Evolutionary conservation across 306 rosid genomes (phyloP).

Genomic region (Rosa persica): DNA sequence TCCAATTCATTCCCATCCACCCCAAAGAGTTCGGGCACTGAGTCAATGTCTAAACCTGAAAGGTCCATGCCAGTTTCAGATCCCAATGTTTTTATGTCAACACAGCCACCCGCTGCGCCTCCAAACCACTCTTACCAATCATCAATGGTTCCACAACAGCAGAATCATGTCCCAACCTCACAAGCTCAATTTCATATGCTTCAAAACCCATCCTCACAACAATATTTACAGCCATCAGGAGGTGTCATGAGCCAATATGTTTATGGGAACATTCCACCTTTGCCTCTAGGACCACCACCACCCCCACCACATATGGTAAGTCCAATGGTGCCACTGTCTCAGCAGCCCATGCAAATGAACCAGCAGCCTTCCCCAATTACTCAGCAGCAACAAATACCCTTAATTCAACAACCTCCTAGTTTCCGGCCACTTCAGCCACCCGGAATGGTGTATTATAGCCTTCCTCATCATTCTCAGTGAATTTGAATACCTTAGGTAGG

Average conservation of each 20-base stretch:
- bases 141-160: constrained; percentile 57
- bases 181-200: constrained; percentile 71
- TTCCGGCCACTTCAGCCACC: constrained; percentile 84
- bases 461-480: constrained; percentile 57
- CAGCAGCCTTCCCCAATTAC: constrained; percentile 32
- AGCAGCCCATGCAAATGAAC: constrained; percentile 42
- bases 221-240: constrained; percentile 61
- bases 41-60: constrained; percentile 49
- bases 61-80: constrained; percentile 47
- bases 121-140: constrained; percentile 70
- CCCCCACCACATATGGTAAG: constrained; percentile 57
- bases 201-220: constrained; percentile 60
- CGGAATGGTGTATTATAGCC: constrained; percentile 69
- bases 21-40: constrained; percentile 25
- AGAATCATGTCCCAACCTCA: constrained; percentile 49
- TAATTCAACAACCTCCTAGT: constrained; percentile 54
- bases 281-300: constrained; percentile 55
- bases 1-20: constrained; percentile 30
- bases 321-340: constrained; percentile 54
- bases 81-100: constrained; percentile 50
- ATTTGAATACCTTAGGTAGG: constrained; percentile 24
- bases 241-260: constrained; percentile 59
- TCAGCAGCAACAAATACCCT: constrained; percentile 50
- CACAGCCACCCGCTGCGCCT: constrained; percentile 47
- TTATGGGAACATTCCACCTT: constrained; percentile 55